Evolutionary conservation across 2,329 filamentous ascomycete genomes (phyloP), one percentile per base, ranked within the genome.

Genomic region (Nannizziopsis arthrosporioides): DNA sequence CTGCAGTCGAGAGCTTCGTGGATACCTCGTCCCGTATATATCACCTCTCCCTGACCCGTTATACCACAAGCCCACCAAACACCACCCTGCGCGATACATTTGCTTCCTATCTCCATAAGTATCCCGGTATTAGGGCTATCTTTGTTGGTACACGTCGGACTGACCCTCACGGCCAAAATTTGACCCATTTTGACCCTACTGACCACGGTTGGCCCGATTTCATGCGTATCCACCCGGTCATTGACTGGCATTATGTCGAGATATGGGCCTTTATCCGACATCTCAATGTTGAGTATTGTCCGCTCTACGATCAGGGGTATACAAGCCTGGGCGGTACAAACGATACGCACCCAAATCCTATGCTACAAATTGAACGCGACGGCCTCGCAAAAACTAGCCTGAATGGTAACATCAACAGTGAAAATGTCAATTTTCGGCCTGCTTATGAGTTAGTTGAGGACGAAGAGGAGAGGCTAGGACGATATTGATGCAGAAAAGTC

Each of bases 231-330:
- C 88, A 98, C 66, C 90, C 92, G 0, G 85, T 98, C 8, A 89
- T 98, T 61, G 92, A 98, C 67, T 98, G 92, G 92, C 86, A 92
- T 64, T 94, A 95, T 65, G 78, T 80, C 9, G 90, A 96, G 64
- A 90, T 96, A 47, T 96, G 92, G 92, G 79, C 81, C 14, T 88
- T 93, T 61, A 73, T 85, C 74, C 61, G 59, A 27, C 80, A 84
- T 59, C 69, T 96, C 27, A 74, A 79, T 1, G 80, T 96, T 22
- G 80, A 82, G 4, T 98, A 94, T 62, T 96, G 92, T 65, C 69
- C 73, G 9, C 72, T 98, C 19, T 98, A 98, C 65, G 87, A 95
- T 63, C 72, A 73, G 55, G 90, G 90, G 8, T 95, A 92, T 66
- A 94, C 92, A 2, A 90, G 84, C 54, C 73, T 98, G n/a, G 92